Evolutionary conservation across 2,329 filamentous ascomycete genomes (phyloP).

Genomic region (Pyrenophora teres): DNA sequence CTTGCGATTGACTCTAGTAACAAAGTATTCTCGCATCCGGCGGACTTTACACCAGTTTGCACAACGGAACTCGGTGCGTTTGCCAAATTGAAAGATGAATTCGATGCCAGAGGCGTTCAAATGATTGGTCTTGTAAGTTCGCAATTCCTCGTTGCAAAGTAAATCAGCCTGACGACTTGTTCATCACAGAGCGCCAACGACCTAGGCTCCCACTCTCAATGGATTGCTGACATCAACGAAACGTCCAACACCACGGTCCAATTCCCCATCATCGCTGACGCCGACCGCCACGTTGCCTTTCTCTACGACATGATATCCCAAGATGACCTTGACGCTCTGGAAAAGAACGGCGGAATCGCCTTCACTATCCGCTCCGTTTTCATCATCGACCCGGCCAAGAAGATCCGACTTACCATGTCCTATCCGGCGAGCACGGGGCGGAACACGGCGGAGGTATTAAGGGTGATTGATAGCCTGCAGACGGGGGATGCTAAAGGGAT

Average conservation of each 20-base stretch:
- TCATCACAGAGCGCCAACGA: constrained; percentile 70
- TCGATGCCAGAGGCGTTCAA: constrained; percentile 84
- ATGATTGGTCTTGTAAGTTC: constrained; percentile 74
- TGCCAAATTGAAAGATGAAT: constrained; percentile 85
- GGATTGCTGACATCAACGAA: constrained; percentile 77
- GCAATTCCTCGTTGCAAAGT: constrained; percentile 17
- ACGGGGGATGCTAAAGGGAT: constrained; percentile 83
- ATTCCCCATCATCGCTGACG: constrained; percentile 58
- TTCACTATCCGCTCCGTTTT: constrained; percentile 96
- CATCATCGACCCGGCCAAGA: constrained; percentile 92
- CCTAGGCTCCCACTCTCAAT: constrained; percentile 79
- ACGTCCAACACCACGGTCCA: constrained; percentile 51
- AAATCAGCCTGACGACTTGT: neutral
- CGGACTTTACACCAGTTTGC: constrained; percentile 91
- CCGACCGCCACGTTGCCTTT: constrained; percentile 54
- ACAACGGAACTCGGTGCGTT: constrained; percentile 95
- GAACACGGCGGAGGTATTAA: constrained; percentile 62
- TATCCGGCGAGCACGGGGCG: constrained; percentile 88
- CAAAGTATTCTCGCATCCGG: constrained; percentile 76
- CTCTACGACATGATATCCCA: constrained; percentile 59
- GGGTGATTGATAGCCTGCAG: constrained; percentile 64
- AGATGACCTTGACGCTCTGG: constrained; percentile 61
- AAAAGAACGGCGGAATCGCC: constrained; percentile 64
- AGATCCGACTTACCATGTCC: constrained; percentile 87
- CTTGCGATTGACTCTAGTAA: too few relatives aligned